Conservation (phyloP, 2,329 filamentous ascomycete species). For the Leptodontidium sp. region DNA sequence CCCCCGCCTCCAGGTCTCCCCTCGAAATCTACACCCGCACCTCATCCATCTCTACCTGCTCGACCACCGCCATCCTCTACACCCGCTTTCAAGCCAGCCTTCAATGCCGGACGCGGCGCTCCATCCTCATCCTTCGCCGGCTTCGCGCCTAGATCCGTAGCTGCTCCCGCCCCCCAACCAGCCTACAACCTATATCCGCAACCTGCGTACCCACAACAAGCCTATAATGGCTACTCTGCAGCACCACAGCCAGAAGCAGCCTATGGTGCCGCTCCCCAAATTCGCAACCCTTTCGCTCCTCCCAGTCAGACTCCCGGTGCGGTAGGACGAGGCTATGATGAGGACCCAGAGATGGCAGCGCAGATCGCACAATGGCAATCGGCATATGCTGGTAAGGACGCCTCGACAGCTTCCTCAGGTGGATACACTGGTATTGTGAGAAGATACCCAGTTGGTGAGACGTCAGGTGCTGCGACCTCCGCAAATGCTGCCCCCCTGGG, state of each 20-base stretch:
- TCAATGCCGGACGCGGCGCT: constrained; percentile 38
- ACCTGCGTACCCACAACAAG: constrained; percentile 35
- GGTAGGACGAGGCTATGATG: constrained; percentile 52
- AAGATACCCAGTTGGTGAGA: constrained; percentile 50
- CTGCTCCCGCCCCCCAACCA: constrained; percentile 43
- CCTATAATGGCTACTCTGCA: constrained; percentile 39
- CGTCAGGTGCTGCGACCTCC: constrained; percentile 53
- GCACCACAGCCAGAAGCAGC: constrained; percentile 44
- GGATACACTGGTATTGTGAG: constrained; percentile 46
- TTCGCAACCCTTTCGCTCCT: constrained; percentile 82
- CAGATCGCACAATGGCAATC: constrained; percentile 96
- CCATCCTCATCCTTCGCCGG: constrained; percentile 51
- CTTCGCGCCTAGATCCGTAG: constrained; percentile 68
- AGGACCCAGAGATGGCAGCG: constrained; percentile 84
- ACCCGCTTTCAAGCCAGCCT: constrained; percentile 41
- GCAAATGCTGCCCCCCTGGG: constrained; percentile 56
- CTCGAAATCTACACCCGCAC: constrained; percentile 50
- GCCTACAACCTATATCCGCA: constrained; percentile 37
- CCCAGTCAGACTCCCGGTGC: constrained; percentile 50
- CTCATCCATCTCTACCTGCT: constrained; percentile 75
- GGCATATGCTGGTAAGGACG: constrained; percentile 77
- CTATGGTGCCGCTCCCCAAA: constrained; percentile 69
- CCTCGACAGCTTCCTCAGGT: constrained; percentile 46
- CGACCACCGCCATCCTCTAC: constrained; percentile 70
- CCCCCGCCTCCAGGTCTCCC: constrained; percentile 82